Percentiles rank a stretch among this genome's conserved stretches.
Evolutionary conservation across 768 basidiomycete genomes (phyloP).

Genomic region (Pulveroboletus sp.): DNA sequence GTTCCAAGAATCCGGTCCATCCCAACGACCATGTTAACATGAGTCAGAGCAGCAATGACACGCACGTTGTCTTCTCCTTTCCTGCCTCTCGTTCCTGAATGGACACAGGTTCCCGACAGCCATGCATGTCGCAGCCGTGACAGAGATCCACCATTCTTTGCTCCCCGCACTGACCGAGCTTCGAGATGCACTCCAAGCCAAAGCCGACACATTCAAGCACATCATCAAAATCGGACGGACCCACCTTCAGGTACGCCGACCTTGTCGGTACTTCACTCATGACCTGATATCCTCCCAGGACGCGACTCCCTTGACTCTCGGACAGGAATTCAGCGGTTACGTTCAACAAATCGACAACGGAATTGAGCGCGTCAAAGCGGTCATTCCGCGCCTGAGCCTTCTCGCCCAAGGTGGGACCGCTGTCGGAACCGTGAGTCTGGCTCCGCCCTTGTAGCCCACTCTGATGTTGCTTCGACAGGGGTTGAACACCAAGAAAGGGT

Average conservation of each 20-base stretch:
- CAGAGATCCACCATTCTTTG: constrained; percentile 73
- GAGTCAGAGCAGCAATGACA: constrained; percentile 98
- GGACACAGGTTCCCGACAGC: constrained; percentile 87
- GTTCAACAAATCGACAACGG: constrained; percentile 92
- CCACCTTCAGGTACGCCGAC: constrained; percentile 67
- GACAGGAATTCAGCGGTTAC: constrained; percentile 98
- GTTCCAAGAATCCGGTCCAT: constrained; percentile 95
- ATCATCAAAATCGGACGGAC: constrained; percentile 99
- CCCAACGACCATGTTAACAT: constrained; percentile 99
- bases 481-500: constrained; percentile 93
- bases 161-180: constrained; percentile 85
- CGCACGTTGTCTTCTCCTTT: constrained; percentile 48
- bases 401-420: constrained; percentile 98
- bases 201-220: constrained; percentile 76
- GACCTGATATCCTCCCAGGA: constrained; percentile 49
- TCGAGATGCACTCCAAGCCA: constrained; percentile 77
- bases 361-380: constrained; percentile 76
- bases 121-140: constrained; percentile 97
- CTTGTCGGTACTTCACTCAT: background rate
- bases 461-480: constrained; percentile 53
- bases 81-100: background rate
- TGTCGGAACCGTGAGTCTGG: constrained; percentile 80
- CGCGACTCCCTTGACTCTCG: constrained; percentile 94
- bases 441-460: background rate
- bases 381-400: constrained; percentile 79